phyloP scores from a whole-genome alignment of 192 early-diverging fungal species.

The Irineochytrium annulatum region DNA sequence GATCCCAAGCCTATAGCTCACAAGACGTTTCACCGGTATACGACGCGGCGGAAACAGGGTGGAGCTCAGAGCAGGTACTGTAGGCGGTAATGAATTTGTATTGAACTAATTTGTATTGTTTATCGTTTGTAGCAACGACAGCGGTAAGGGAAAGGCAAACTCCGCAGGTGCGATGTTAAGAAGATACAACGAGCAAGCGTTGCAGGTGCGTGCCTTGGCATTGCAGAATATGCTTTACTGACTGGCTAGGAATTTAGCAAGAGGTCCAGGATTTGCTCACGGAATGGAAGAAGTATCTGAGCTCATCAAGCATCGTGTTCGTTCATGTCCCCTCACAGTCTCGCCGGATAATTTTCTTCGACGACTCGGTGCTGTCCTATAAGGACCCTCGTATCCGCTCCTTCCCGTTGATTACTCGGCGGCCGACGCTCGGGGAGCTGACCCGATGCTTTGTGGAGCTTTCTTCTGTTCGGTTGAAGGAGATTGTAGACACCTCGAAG shows the following conservation, averaged over 20 bases:
- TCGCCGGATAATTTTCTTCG: constrained; percentile 35
- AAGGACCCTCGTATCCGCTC: constrained; percentile 53
- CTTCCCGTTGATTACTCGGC: constrained; percentile 74
- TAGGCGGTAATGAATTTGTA: constrained; percentile 2
- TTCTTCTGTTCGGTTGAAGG: constrained; percentile 48
- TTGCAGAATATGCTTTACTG: too few relatives aligned
- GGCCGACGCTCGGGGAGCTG: constrained; percentile 73
- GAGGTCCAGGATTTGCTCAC: constrained; percentile 73
- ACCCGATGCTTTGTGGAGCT: constrained; percentile 63
- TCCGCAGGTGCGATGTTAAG: constrained; percentile 88
- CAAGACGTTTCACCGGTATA: constrained; percentile 96
- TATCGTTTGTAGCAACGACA: constrained; percentile 54
- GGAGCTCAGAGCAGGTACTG: constrained; percentile 72
- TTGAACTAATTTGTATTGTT: not conserved
- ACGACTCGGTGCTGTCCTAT: constrained; percentile 20
- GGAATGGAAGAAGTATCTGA: constrained; percentile 68
- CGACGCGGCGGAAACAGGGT: constrained; percentile 93
- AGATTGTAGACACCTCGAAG: not conserved
- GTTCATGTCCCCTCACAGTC: constrained; percentile 57
- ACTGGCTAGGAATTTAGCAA: constrained; percentile 19
- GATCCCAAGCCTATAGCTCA: constrained; percentile 55
- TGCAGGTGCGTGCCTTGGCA: constrained; percentile 45
- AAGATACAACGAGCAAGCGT: constrained; percentile 80
- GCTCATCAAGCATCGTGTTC: constrained; percentile 65
- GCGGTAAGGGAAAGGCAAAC: constrained; percentile 72